phyloP scores from a whole-genome alignment of 192 early-diverging fungal genomes.

The Dissophora globulifera region DNA sequence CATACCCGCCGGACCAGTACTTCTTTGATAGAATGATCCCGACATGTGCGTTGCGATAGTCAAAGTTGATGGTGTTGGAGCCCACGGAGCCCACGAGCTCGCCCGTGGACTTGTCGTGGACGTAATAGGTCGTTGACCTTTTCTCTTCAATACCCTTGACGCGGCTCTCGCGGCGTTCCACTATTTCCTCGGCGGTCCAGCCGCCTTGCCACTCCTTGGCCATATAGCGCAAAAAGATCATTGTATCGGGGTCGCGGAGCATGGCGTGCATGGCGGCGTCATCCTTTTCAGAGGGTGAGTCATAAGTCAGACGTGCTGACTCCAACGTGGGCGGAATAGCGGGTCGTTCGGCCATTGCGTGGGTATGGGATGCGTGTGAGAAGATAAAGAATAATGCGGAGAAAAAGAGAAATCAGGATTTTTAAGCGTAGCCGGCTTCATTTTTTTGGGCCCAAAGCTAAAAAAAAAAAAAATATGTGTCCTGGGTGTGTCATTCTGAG shows the following conservation, averaged over 20 bases:
- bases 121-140: slow-evolving; percentile 23
- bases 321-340: background rate
- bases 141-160: slow-evolving; percentile 13
- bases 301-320: slow-evolving; percentile 28
- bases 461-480: no score
- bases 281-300: slow-evolving; percentile 22
- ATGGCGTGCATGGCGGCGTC: slow-evolving; percentile 40
- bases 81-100: slow-evolving; percentile 42
- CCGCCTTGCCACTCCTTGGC: slow-evolving; percentile 37
- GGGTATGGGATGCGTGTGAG: no score
- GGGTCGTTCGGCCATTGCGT: background rate
- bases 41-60: slow-evolving; percentile 26
- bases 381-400: no score
- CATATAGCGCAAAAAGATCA: slow-evolving; percentile 34
- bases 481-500: no score
- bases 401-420: no score
- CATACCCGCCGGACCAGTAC: slow-evolving; percentile 44
- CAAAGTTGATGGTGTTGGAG: slow-evolving; percentile 20
- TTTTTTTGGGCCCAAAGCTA: no score
- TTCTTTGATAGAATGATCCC: slow-evolving; percentile 49
- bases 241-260: slow-evolving; percentile 37
- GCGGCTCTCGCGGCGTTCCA: slow-evolving; percentile 33
- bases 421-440: no score
- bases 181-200: slow-evolving; percentile 26
- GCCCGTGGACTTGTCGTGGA: slow-evolving; percentile 29